Percentiles rank a stretch among this genome's conserved stretches.
phyloP scores from a whole-genome alignment of 129 eudicot genomes.

The Saposhnikovia divaricata region DNA sequence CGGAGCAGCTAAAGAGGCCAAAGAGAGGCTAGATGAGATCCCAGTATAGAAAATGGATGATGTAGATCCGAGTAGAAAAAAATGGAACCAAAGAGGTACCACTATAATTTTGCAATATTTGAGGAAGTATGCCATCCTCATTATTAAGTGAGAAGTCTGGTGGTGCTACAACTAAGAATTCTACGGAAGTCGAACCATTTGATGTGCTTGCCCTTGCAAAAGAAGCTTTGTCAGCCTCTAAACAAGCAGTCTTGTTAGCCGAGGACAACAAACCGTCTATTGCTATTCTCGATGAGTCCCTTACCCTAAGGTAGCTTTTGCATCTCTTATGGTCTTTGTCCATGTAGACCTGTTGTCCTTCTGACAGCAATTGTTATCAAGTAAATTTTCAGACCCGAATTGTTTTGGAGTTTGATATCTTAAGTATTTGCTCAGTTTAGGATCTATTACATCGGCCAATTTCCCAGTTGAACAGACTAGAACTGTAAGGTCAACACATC shows the following conservation, averaged over 20 bases:
- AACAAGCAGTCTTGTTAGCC: conserved; percentile 47
- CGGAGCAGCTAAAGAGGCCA: conserved; percentile 62
- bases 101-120: background rate
- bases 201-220: conserved; percentile 61
- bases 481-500: conserved; percentile 80
- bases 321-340: background rate
- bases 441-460: conserved; percentile 25
- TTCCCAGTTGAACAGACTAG: conserved; percentile 32
- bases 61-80: too few relatives aligned
- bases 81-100: conserved; percentile 36
- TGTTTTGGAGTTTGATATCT: conserved; percentile 18
- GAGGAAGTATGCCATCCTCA: conserved; percentile 24
- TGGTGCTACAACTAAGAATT: conserved; percentile 13
- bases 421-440: conserved; percentile 21
- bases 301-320: conserved; percentile 32
- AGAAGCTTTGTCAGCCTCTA: conserved; percentile 77
- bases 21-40: conserved; percentile 56
- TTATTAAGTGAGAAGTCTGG: conserved; percentile 24
- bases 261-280: conserved; percentile 37
- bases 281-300: conserved; percentile 31
- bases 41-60: conserved; percentile 27
- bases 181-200: conserved; percentile 27
- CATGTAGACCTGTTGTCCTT: background rate
- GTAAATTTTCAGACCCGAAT: background rate
- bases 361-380: background rate